Evolutionary conservation across 2,329 filamentous ascomycete species (phyloP).

Genomic region (Beauveria bassiana): DNA sequence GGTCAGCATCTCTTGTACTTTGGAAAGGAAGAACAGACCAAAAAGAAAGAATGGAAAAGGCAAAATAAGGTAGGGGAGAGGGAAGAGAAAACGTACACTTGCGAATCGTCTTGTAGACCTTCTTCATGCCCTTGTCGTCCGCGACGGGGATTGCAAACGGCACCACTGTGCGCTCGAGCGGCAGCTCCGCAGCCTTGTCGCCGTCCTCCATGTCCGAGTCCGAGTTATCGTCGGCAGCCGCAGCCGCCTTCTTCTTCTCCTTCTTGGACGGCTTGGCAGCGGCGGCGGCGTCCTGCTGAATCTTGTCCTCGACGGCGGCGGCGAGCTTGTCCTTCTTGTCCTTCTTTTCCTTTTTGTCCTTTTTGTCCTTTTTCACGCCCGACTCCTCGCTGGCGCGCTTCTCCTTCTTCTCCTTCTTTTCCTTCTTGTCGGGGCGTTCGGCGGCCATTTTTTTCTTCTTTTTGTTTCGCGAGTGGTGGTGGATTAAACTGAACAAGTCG

Average conservation of each 20-base stretch:
- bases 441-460: slow-evolving; percentile 32
- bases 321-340: slow-evolving; percentile 67
- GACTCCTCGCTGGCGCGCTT: slow-evolving; percentile 48
- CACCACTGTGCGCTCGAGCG: slow-evolving; percentile 55
- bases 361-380: slow-evolving; percentile 48
- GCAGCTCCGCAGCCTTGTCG: slow-evolving; percentile 25
- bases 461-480: no score
- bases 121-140: slow-evolving; percentile 67
- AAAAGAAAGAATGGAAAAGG: neutral
- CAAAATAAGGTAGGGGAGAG: no score
- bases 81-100: slow-evolving; percentile 38
- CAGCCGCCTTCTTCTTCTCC: slow-evolving; percentile 27
- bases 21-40: neutral
- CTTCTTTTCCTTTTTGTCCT: slow-evolving; percentile 59
- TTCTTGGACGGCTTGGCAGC: slow-evolving; percentile 21
- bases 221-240: slow-evolving; percentile 32
- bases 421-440: slow-evolving; percentile 42
- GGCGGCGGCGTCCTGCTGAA: slow-evolving; percentile 46
- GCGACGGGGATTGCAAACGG: slow-evolving; percentile 78
- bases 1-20: neutral
- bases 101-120: slow-evolving; percentile 49
- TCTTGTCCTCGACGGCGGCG: slow-evolving; percentile 57
- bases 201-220: slow-evolving; percentile 38
- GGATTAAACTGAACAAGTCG: no score
- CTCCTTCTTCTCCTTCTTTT: slow-evolving; percentile 56